Percentiles rank a stretch among this genome's conserved stretches.
These are phyloP conservation scores for Symbiodinium pilosum DNA, from an alignment of 73 alveolate genomes.

Conservation along the genomic window DNA sequence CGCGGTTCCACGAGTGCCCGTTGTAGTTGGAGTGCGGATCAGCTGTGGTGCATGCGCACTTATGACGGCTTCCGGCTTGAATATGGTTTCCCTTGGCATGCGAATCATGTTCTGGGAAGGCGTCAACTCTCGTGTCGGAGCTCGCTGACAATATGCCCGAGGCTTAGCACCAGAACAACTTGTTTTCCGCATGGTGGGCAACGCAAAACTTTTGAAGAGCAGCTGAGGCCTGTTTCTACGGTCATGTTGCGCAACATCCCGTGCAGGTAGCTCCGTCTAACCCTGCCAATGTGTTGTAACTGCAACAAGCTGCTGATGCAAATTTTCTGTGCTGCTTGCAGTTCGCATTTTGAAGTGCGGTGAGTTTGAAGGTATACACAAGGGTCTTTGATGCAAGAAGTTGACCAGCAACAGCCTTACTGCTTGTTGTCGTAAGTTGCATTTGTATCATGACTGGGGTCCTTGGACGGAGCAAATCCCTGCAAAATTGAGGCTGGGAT, in stretches of 20 bases:
- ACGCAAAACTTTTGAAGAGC: neutral
- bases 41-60: too few species aligned
- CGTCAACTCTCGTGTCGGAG: neutral
- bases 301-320: too few species aligned
- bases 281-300: too few species aligned
- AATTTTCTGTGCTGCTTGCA: neutral
- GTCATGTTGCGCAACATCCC: constrained; percentile 8
- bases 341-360: neutral
- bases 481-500: neutral
- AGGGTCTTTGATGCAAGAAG: constrained; percentile 21
- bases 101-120: too few species aligned
- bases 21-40: neutral
- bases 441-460: neutral
- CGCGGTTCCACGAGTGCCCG: constrained; percentile 2
- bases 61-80: too few species aligned
- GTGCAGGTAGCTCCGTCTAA: neutral
- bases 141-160: neutral
- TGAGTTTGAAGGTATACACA: neutral
- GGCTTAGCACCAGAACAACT: neutral
- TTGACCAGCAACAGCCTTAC: neutral
- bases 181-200: neutral
- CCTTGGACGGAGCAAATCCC: neutral
- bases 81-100: too few species aligned
- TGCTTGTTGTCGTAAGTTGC: too few species aligned
- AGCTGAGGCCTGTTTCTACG: neutral